Evolutionary conservation across 2,329 filamentous ascomycete genomes (phyloP), one percentile per base, ranked within the genome.

Genomic region (Emergomyces orientalis): DNA sequence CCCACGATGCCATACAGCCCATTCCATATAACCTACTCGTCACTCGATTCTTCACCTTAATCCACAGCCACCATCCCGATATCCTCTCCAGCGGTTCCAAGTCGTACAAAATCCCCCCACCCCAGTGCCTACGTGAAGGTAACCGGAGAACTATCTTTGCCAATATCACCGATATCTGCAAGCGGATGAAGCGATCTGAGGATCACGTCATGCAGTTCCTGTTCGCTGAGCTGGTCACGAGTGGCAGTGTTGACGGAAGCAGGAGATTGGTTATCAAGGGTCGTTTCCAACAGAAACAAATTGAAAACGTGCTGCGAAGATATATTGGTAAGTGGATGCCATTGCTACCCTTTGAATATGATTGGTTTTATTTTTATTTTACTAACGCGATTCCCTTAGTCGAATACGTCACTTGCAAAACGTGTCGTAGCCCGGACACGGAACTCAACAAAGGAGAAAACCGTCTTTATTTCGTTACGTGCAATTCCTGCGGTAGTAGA

Each of bases 131-230:
- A 74, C 92, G 94, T 81, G 94, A 99, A 91, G 94, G 94, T 77
- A 99, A 99, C 87, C 95, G 96, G 86, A 96, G 96, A 88, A 99
- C 94, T 66, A 96, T 99, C 74, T 99, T 99, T 74, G 94, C 93
- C 82, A 99, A 99, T 82, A 94, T 99, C 74, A 86, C 91, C 76
- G 94, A 99, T 76, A 97, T 99, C 73, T 96, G 91, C 85, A 96
- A 96, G 85, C 87, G 93, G 72, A 97, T 99, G 92, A 99, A 99
- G 87, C 87, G 94, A 77, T 92, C 90, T 67, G 93, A 97, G 74
- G 94, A 99, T 80, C 94, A 97, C 81, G 89, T 99, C 69, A 97
- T 91, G 61, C 88, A 93, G 71, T 97, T 97, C 81, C 80, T 99
- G 77, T 97, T 99, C 79, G 92, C 94, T 69, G 94, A 99, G 79